These are phyloP conservation scores for Boletus edulis DNA, from an alignment of 768 basidiomycete genomes.

Conservation along the genomic window DNA sequence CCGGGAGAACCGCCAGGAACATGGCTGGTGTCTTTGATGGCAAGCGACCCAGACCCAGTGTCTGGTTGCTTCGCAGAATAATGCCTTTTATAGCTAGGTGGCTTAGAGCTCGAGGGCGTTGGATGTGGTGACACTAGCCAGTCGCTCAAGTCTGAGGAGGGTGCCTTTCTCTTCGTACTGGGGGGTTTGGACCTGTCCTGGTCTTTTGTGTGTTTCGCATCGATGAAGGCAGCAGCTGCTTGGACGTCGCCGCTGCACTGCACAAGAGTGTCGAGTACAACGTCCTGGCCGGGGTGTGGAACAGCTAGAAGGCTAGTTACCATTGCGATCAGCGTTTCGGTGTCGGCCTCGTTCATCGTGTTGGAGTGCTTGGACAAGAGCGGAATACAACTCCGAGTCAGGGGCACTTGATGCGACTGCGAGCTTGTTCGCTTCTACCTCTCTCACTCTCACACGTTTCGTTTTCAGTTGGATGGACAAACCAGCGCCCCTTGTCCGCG, in stretches of 20 bases:
- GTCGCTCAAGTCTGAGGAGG: constrained; percentile 40
- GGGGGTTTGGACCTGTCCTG: constrained; percentile 10
- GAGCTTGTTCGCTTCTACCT: not conserved
- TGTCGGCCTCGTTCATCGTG: constrained; percentile 42
- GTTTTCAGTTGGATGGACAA: constrained; percentile 6
- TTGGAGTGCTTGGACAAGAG: not conserved
- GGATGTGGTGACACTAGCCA: constrained; percentile 47
- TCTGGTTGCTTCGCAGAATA: not conserved
- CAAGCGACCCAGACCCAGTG: not conserved
- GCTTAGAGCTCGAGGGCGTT: constrained; percentile 17
- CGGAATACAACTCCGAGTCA: not conserved
- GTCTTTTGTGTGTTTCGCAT: constrained; percentile 15
- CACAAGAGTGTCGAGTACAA: constrained; percentile 59
- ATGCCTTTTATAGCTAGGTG: constrained; percentile 20
- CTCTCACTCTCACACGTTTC: not conserved
- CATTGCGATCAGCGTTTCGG: constrained; percentile 65
- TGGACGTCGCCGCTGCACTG: constrained; percentile 55
- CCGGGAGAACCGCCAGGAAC: constrained; percentile 14
- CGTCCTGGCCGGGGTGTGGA: constrained; percentile 34
- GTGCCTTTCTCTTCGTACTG: constrained; percentile 47
- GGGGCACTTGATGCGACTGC: not conserved
- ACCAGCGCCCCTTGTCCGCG: not conserved
- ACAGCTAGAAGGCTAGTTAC: constrained; percentile 55
- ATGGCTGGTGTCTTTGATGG: constrained; percentile 19
- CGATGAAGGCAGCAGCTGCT: constrained; percentile 44